Conservation (phyloP, 1,284 basidiomycete genomes). For the Tylopilus sp. region DNA sequence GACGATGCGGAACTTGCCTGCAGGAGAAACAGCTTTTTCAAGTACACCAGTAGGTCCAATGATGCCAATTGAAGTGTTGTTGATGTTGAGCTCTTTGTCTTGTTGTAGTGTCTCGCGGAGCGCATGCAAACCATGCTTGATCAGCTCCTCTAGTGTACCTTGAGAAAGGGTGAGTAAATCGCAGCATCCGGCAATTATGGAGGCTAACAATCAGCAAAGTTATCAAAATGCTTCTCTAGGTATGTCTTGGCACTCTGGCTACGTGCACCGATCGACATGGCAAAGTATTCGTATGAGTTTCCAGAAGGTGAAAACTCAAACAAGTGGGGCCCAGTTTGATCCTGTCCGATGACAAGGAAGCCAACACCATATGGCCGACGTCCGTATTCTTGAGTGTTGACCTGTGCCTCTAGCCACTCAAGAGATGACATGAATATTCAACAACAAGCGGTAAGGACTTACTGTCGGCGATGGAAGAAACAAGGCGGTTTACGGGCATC, state of each 20-base stretch:
- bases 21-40: slow-evolving; percentile 52
- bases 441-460: slow-evolving; percentile 31
- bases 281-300: slow-evolving; percentile 97
- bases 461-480: slow-evolving; percentile 95
- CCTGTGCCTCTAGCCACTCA: slow-evolving; percentile 80
- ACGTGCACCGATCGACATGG: slow-evolving; percentile 97
- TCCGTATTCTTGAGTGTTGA: slow-evolving; percentile 99
- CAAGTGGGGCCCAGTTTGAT: slow-evolving; percentile 93
- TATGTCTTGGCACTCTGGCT: slow-evolving; percentile 99
- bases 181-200: not conserved
- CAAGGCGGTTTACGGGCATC: slow-evolving; percentile 90
- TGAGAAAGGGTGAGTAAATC: slow-evolving; percentile 32
- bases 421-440: slow-evolving; percentile 6
- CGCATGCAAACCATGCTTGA: slow-evolving; percentile 90
- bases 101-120: slow-evolving; percentile 95
- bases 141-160: slow-evolving; percentile 80
- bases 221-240: slow-evolving; percentile 90
- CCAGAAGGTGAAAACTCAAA: slow-evolving; percentile 99
- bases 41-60: slow-evolving; percentile 67
- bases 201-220: slow-evolving; percentile 76
- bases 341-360: slow-evolving; percentile 95
- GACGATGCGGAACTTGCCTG: slow-evolving; percentile 73
- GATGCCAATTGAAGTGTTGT: slow-evolving; percentile 93
- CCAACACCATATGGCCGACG: slow-evolving; percentile 98
- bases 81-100: slow-evolving; percentile 89